Evolutionary conservation across 352 stramenopile species (phyloP), one percentile per base, ranked within the genome.

Genomic region (Aphanomyces cochlioides): DNA sequence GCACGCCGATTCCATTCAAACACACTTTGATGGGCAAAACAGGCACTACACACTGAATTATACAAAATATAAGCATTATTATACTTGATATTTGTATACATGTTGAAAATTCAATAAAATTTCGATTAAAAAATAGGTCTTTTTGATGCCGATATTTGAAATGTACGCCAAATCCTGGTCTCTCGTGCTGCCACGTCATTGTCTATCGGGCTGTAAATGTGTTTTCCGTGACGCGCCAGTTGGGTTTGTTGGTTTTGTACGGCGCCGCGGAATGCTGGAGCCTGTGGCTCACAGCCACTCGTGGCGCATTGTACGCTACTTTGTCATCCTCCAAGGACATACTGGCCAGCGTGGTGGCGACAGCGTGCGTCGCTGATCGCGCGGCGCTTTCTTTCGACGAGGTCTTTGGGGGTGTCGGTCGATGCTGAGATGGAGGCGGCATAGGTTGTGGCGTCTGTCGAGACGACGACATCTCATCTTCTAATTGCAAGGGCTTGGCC

Each of bases 171-270:
- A 28, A 0, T 28, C 28, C 28, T 28, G 28, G 28, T 28, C 28
- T 28, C 2, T 28, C 28, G 2, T 28, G 28, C 28, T 28, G 28
- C 28, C 28, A 28, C 28, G 28, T 28, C 28, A 28, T 36, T n/a
- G 48, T n/a, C 56, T 70, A 70, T 15, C 64, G 64, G 39, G 47
- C 59, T 12, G 43, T 63, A 38, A 70, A 70, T 12, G 64, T 70
- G 53, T 39, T 70, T 61, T 70, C 64, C 12, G 43, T 56, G 39
- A 70, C 61, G 15, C 64, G 64, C 21, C 53, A 70, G 21, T 70
- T 70, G 45, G 64, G 64, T 47, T 70, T 70, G n/a, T 61, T 61
- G 36, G 64, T 50, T 37, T 70, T 70, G 64, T 70, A 70, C 17
- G 48, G 3, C 19, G 21, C 40, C 0, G 45, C 8, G 17, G 43